Conservation (phyloP, 2,329 filamentous ascomycete species). For the Hypocrella siamensis region DNA sequence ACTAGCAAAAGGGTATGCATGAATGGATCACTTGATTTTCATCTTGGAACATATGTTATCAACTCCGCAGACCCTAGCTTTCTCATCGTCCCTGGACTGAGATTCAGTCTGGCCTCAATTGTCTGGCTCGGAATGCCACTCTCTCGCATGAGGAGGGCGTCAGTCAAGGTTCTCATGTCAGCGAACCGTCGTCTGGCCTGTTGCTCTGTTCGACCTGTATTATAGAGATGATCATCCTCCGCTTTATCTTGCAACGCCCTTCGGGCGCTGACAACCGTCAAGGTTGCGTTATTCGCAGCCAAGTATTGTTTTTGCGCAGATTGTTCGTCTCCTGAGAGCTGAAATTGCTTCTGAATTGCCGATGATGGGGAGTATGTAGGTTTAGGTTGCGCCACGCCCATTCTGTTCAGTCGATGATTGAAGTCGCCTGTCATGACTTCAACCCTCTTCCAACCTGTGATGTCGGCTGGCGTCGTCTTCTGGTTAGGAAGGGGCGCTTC, state of each 20-base stretch:
- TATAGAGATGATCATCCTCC: not conserved
- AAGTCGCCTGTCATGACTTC: not conserved
- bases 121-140: not conserved
- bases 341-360: not conserved
- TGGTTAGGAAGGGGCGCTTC: too few species aligned
- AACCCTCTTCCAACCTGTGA: not conserved
- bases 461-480: not conserved
- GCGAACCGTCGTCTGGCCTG: slow-evolving; percentile 2
- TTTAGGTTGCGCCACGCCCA: not conserved
- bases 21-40: not conserved
- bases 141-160: slow-evolving; percentile 2
- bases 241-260: not conserved
- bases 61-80: not conserved
- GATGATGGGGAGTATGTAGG: not conserved
- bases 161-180: slow-evolving; percentile 2
- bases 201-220: not conserved
- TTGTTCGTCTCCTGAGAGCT: slow-evolving; percentile 1
- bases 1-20: not conserved
- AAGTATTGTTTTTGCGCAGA: too few species aligned
- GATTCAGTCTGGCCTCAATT: slow-evolving; percentile 1
- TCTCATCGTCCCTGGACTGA: not conserved
- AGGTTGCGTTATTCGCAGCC: not conserved
- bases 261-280: not conserved
- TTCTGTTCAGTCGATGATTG: slow-evolving; percentile 1
- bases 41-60: not conserved